Evolutionary conservation across 1,284 basidiomycete species (phyloP).

Genomic region (Phenoliferia sp.): DNA sequence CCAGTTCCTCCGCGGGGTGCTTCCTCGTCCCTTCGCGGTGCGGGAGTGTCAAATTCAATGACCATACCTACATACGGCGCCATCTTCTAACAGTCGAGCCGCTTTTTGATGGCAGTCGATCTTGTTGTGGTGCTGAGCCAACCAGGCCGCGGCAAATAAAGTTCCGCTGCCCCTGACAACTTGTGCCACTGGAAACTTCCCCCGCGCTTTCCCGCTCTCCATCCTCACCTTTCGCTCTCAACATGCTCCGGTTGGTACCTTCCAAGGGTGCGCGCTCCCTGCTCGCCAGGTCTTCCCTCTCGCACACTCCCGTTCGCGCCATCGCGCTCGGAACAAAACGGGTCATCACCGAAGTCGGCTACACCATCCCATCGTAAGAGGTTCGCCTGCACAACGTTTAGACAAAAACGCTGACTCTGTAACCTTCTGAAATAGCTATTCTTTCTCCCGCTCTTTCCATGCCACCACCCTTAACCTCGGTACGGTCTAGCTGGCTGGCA

Average conservation of each 20-base stretch:
- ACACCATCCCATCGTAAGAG: constrained; percentile 2
- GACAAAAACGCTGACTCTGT: neutral
- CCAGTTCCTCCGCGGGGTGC: constrained; percentile 33
- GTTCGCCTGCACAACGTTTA: neutral
- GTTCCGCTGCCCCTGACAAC: neutral
- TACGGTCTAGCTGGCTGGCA: no score
- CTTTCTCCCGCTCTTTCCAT: constrained; percentile 21
- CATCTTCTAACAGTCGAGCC: neutral
- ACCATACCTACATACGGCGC: constrained; percentile 20
- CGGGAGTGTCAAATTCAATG: constrained; percentile 10
- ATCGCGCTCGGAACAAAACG: constrained; percentile 13
- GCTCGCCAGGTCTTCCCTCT: neutral
- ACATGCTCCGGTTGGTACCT: neutral
- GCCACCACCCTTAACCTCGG: constrained; percentile 18
- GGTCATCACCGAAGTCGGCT: neutral
- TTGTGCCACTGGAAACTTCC: neutral
- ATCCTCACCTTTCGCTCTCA: neutral
- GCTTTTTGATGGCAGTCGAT: neutral
- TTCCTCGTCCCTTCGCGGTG: constrained; percentile 8
- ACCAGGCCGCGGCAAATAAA: neutral
- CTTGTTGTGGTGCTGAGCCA: neutral
- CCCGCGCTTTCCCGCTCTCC: neutral
- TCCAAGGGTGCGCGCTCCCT: constrained; percentile 4
- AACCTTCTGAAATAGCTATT: neutral
- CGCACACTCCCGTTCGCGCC: neutral